Percentiles rank a stretch among this genome's conserved stretches.
Evolutionary conservation across 2,329 filamentous ascomycete species (phyloP).

Genomic region (Talaromyces marneffei): DNA sequence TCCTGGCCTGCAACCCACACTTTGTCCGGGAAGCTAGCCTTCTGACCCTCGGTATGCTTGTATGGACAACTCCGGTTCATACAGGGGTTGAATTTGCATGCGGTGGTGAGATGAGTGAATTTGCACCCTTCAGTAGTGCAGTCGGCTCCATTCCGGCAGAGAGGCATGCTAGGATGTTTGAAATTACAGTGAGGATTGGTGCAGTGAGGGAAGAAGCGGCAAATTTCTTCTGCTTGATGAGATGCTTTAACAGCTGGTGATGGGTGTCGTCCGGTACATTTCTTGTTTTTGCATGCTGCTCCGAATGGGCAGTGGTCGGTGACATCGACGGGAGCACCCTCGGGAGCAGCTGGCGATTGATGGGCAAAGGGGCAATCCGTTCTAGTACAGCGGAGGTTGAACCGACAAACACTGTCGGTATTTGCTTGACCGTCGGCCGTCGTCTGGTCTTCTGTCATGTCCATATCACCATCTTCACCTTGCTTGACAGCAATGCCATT

Average conservation of each 20-base stretch:
- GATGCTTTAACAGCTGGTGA: slow-evolving; percentile 75
- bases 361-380: slow-evolving; percentile 89
- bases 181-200: slow-evolving; percentile 83
- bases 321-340: slow-evolving; percentile 70
- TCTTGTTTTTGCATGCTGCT: slow-evolving; percentile 89
- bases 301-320: slow-evolving; percentile 77
- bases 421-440: slow-evolving; percentile 44
- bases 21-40: slow-evolving; percentile 78
- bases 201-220: slow-evolving; percentile 88
- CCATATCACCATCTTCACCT: slow-evolving; percentile 27
- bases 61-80: slow-evolving; percentile 82
- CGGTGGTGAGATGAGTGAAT: slow-evolving; percentile 77
- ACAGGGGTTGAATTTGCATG: slow-evolving; percentile 89
- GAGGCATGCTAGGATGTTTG: slow-evolving; percentile 77
- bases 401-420: slow-evolving; percentile 72
- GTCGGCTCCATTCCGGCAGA: slow-evolving; percentile 85
- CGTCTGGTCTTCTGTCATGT: slow-evolving; percentile 34
- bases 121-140: slow-evolving; percentile 78
- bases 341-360: slow-evolving; percentile 83
- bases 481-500: slow-evolving; percentile 21
- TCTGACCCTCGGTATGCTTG: slow-evolving; percentile 87
- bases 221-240: slow-evolving; percentile 78
- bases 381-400: slow-evolving; percentile 82
- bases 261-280: slow-evolving; percentile 86
- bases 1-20: slow-evolving; percentile 69